These are phyloP conservation scores for Aspergillus chevalieri DNA, from an alignment of 2,329 filamentous ascomycete genomes.

Conservation along the genomic window DNA sequence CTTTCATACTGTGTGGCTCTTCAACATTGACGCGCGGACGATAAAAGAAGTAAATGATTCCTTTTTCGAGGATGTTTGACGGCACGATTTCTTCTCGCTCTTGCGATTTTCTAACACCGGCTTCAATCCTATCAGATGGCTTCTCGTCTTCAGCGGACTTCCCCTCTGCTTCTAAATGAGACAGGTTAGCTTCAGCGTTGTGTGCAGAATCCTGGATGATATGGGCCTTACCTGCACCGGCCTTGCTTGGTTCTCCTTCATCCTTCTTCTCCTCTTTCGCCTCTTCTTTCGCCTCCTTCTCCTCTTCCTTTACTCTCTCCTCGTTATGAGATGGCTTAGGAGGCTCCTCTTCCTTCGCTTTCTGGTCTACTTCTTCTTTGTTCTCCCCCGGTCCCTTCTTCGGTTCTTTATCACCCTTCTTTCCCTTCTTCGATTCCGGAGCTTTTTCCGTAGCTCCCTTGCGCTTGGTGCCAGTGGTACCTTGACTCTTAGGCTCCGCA, in stretches of 20 bases:
- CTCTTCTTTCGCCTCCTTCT: slow-evolving; percentile 2
- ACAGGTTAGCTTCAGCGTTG: not conserved
- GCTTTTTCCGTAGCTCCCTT: slow-evolving; percentile 27
- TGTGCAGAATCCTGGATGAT: not conserved
- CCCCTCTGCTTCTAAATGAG: slow-evolving; percentile 8
- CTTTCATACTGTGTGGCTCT: slow-evolving; percentile 60
- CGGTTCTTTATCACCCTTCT: slow-evolving; percentile 20
- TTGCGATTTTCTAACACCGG: slow-evolving; percentile 46
- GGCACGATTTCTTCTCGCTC: slow-evolving; percentile 48
- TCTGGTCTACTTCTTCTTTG: slow-evolving; percentile 7
- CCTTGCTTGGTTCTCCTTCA: slow-evolving; percentile 8
- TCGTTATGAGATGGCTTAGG: not conserved
- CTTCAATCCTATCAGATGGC: slow-evolving; percentile 17
- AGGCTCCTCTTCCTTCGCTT: slow-evolving; percentile 1
- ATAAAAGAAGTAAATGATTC: slow-evolving; percentile 86
- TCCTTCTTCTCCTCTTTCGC: slow-evolving; percentile 7
- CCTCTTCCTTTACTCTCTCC: not conserved
- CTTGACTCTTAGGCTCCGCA: slow-evolving; percentile 22
- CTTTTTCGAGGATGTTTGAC: slow-evolving; percentile 72
- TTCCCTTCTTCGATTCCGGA: slow-evolving; percentile 33
- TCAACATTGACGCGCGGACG: slow-evolving; percentile 69
- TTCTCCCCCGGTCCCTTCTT: slow-evolving; percentile 4
- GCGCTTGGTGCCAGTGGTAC: slow-evolving; percentile 32
- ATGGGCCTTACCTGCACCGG: not conserved
- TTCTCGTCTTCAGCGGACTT: slow-evolving; percentile 10